Percentiles rank a stretch among this genome's conserved stretches.
Conservation (phyloP, 2,329 filamentous ascomycete genomes). For the Aureobasidium zeae region DNA sequence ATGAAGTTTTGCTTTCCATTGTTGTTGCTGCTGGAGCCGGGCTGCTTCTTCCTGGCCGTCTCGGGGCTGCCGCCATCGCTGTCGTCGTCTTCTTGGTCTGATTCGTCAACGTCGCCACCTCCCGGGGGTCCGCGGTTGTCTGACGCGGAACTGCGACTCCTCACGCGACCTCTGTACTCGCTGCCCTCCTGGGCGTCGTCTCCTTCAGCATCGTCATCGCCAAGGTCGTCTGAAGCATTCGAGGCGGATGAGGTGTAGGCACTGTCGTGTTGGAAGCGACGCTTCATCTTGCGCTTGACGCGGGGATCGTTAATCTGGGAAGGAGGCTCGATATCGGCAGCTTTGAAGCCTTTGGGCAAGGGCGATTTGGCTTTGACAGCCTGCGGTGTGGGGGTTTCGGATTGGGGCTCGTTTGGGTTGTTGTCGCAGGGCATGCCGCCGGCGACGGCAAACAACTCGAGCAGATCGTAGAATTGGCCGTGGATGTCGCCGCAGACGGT, state of each 20-base stretch:
- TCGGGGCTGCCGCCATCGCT: conserved; percentile 35
- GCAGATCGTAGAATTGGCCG: conserved; percentile 94
- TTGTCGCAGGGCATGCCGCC: conserved; percentile 86
- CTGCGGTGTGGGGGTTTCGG: conserved; percentile 10
- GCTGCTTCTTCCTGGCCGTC: conserved; percentile 27
- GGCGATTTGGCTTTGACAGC: conserved; percentile 13
- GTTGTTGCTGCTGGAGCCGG: conserved; percentile 32
- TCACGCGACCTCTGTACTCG: conserved; percentile 34
- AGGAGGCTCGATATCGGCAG: conserved; percentile 87
- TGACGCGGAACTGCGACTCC: conserved; percentile 26
- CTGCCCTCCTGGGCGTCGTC: conserved; percentile 8
- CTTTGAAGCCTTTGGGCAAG: conserved; percentile 60
- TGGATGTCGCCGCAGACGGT: conserved; percentile 98
- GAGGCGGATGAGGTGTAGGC: conserved; percentile 46
- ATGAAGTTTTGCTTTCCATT: conserved; percentile 60
- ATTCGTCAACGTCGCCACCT: conserved; percentile 21
- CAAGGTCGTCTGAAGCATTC: conserved; percentile 33
- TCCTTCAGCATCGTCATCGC: conserved; percentile 39
- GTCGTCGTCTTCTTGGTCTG: conserved; percentile 40
- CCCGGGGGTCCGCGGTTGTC: conserved; percentile 16
- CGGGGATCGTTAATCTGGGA: conserved; percentile 82
- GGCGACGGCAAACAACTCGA: conserved; percentile 92
- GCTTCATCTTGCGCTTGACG: conserved; percentile 71
- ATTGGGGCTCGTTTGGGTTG: conserved; percentile 6
- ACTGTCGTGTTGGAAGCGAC: conserved; percentile 41